Percentiles rank a stretch among this genome's conserved stretches.
Evolutionary conservation across 257 asterid genomes (phyloP).

Genomic region (Solanum appendiculatum): DNA sequence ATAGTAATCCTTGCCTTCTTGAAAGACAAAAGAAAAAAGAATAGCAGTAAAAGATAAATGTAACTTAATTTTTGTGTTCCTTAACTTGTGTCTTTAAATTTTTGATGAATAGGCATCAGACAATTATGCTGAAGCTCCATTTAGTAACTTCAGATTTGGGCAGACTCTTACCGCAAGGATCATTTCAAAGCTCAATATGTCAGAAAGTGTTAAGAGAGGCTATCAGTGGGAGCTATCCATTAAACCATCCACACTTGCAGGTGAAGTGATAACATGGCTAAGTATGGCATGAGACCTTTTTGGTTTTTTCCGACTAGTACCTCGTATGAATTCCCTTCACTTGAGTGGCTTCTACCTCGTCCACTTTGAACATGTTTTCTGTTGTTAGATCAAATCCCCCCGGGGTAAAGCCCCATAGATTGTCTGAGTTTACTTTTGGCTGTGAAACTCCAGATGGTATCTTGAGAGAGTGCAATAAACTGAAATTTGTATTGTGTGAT

Average conservation of each 20-base stretch:
- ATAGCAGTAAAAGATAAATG: background rate
- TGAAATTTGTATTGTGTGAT: background rate
- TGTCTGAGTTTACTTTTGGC: background rate
- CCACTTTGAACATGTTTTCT: background rate
- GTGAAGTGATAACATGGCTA: conserved; percentile 19
- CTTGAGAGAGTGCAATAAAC: background rate
- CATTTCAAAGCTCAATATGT: conserved; percentile 50
- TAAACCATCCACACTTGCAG: conserved; percentile 65
- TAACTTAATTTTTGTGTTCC: background rate
- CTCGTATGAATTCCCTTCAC: background rate
- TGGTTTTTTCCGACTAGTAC: background rate
- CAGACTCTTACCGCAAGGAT: conserved; percentile 68
- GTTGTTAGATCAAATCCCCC: background rate
- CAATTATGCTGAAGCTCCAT: conserved; percentile 51
- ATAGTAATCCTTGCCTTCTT: background rate
- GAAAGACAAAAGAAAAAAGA: background rate
- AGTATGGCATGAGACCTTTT: background rate
- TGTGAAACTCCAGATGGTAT: background rate
- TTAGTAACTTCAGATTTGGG: conserved; percentile 51
- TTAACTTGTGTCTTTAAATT: background rate
- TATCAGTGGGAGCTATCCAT: conserved; percentile 68
- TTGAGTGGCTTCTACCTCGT: background rate
- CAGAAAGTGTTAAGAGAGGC: conserved; percentile 33
- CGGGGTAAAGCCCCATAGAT: too few relatives aligned
- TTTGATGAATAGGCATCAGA: conserved; percentile 44